Base-by-base conservation (phyloP, 2,329 filamentous ascomycete species). In the Fusarium scirpi region DNA sequence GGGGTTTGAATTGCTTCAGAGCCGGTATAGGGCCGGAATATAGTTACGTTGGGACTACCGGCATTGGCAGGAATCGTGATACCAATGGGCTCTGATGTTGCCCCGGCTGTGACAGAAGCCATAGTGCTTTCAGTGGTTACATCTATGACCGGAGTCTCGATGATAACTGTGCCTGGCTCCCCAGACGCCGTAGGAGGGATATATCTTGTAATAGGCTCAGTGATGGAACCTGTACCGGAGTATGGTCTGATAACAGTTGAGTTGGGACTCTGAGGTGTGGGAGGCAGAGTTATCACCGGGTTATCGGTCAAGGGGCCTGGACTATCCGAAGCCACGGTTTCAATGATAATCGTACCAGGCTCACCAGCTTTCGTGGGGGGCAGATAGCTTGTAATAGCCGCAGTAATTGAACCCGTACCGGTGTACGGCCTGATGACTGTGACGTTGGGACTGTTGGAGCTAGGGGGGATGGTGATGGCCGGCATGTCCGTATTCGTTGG, bases 211-310 rank as follows among this genome's bases (percentile, higher is more conserved):
- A 65, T 18, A 6, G 62, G 62, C 11, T 48, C 58, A 8, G 58
- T 65, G 16, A 65, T 57, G 6, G 44, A 38, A 6, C 41, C 62
- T 7, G 62, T 51, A 13, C 62, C 58, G 20, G 58, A 30, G 40
- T 65, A 65, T 20, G 49, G 62, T 16, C 41, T 44, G 16, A 65
- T 58, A 10, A 65, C 25, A 9, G 61, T 65, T 6, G 57, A 40
- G 5, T 65, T 65, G 4, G 56, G 57, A n/a, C 61, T 61, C 25
- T 52, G 46, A 8, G 55, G 32, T 9, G 41, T 63, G 1, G 60
- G 47, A 20, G 60, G 60, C 4, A 63, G 58, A 6, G 56, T 63
- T 3, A 60, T 34, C 11, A 43, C 60, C 16, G 41, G 48, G 20
- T 27, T n/a, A 8, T 43, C 27, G 12, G 32, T 52, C 60, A 27